phyloP scores from a whole-genome alignment of 176 grass and related monocot species.

The Cenchrus americanus region DNA sequence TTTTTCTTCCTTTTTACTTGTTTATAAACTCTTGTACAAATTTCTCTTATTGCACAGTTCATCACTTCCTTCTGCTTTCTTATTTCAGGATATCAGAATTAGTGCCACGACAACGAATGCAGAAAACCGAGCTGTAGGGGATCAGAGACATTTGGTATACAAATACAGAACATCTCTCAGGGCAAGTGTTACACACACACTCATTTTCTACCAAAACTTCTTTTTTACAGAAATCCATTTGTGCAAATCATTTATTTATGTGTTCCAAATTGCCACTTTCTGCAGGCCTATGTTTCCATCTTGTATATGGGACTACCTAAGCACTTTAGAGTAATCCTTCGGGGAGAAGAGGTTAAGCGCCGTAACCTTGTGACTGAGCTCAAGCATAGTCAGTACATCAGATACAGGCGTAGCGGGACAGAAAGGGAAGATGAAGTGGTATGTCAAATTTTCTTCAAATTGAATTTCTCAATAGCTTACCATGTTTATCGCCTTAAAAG shows the following conservation, averaged over 20 bases:
- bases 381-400: slow-evolving; percentile 32
- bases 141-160: slow-evolving; percentile 38
- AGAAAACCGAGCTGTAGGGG: background rate
- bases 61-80: background rate
- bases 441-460: background rate
- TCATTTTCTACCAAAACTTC: slow-evolving; percentile 11
- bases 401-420: background rate
- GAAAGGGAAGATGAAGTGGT: slow-evolving; percentile 40
- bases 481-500: background rate
- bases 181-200: slow-evolving; percentile 16
- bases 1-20: background rate
- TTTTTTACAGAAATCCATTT: background rate
- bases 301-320: slow-evolving; percentile 43
- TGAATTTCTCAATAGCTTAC: background rate
- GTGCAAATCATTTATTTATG: background rate
- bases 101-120: slow-evolving; percentile 19
- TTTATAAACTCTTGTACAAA: background rate
- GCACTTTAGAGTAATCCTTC: slow-evolving; percentile 43
- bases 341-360: slow-evolving; percentile 25
- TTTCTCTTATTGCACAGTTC: background rate
- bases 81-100: slow-evolving; percentile 54
- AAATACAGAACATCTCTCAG: slow-evolving; percentile 41
- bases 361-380: slow-evolving; percentile 46
- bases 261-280: slow-evolving; percentile 1
- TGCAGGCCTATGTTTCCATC: slow-evolving; percentile 48